Percentiles rank a stretch among this genome's conserved stretches.
phyloP scores from a whole-genome alignment of 2,329 filamentous ascomycete genomes.

The Coniochaeta hoffmannii region DNA sequence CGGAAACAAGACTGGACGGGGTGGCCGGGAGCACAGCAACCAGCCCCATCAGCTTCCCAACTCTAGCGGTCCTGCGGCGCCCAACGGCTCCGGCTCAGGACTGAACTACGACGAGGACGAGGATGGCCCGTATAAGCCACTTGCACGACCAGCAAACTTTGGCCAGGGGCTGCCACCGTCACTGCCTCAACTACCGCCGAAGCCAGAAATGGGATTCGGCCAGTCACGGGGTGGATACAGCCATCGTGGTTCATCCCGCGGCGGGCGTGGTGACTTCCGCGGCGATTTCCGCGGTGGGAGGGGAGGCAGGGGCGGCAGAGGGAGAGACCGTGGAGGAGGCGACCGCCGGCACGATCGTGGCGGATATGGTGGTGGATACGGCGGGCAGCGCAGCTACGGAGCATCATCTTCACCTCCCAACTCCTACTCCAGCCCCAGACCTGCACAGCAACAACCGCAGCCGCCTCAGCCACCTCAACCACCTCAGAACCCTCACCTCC shows the following conservation, averaged over 20 bases:
- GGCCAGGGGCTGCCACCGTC: constrained; percentile 39
- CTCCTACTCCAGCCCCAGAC: not conserved
- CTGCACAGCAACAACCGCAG: not conserved
- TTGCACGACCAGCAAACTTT: constrained; percentile 60
- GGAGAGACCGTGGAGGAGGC: constrained; percentile 27
- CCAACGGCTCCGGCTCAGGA: constrained; percentile 28
- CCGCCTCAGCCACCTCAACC: constrained; percentile 8
- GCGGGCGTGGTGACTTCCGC: constrained; percentile 38
- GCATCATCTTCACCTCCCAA: constrained; percentile 16
- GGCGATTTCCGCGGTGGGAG: constrained; percentile 31
- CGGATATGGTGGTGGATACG: constrained; percentile 28
- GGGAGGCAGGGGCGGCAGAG: constrained; percentile 26
- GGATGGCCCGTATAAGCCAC: constrained; percentile 63
- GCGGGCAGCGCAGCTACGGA: constrained; percentile 28
- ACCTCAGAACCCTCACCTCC: constrained; percentile 13
- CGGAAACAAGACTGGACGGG: constrained; percentile 34
- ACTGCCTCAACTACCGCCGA: constrained; percentile 30
- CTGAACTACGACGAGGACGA: constrained; percentile 64
- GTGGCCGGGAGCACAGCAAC: constrained; percentile 12
- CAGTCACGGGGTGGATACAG: constrained; percentile 11
- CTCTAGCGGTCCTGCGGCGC: constrained; percentile 19
- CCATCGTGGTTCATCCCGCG: constrained; percentile 24
- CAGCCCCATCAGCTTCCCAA: constrained; percentile 30
- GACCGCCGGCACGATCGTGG: constrained; percentile 42
- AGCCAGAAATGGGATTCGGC: constrained; percentile 26